A percentile compares a stretch with the other conserved stretches of the same genome.
These are phyloP conservation scores for Aaosphaeria pasadenensis DNA, from an alignment of 2,329 filamentous ascomycete species.

Conservation along the genomic window DNA sequence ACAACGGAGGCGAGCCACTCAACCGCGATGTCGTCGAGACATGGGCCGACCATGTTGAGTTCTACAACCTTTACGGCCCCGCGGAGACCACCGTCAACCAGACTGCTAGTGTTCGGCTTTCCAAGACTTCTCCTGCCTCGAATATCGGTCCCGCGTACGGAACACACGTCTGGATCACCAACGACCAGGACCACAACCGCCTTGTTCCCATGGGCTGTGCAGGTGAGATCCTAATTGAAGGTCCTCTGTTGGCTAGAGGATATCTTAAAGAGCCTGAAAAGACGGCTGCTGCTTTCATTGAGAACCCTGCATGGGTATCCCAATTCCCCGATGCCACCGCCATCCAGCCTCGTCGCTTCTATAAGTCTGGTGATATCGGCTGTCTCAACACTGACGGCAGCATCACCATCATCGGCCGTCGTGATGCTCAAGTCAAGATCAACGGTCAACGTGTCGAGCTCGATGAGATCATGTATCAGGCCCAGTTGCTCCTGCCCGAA, in stretches of 20 bases:
- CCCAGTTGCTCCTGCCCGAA: neutral
- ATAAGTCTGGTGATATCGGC: constrained; percentile 7
- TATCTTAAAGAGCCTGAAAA: constrained; percentile 12
- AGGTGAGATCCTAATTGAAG: constrained; percentile 8
- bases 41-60: constrained; percentile 36
- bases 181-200: constrained; percentile 20
- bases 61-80: constrained; percentile 41
- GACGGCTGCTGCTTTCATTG: constrained; percentile 28
- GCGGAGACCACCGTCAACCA: constrained; percentile 32
- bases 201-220: constrained; percentile 4
- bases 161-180: constrained; percentile 27
- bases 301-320: constrained; percentile 3
- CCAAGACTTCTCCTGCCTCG: constrained; percentile 25
- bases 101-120: constrained; percentile 19
- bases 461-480: constrained; percentile 4
- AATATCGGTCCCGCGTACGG: constrained; percentile 9
- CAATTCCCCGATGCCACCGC: neutral
- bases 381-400: constrained; percentile 5
- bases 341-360: constrained; percentile 3
- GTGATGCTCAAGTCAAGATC: constrained; percentile 9
- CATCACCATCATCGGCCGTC: constrained; percentile 1
- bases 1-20: constrained; percentile 12
- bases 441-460: constrained; percentile 11
- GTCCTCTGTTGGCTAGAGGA: constrained; percentile 24
- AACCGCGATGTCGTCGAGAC: constrained; percentile 8